These are phyloP conservation scores for Lasiosphaeria hispida DNA, from an alignment of 495 filamentous ascomycete genomes.

Conservation along the genomic window DNA sequence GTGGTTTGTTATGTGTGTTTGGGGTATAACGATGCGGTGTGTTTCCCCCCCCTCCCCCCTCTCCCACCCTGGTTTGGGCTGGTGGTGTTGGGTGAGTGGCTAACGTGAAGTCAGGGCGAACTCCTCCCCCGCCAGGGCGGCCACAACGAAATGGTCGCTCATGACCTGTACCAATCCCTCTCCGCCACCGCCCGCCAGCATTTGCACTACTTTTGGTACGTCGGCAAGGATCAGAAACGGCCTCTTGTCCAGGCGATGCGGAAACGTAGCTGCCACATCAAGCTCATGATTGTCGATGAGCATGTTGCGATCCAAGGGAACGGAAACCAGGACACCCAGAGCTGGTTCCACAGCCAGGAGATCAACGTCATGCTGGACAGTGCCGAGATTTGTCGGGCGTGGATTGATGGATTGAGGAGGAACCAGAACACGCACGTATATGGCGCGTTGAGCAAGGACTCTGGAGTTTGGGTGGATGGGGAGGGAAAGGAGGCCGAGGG, in stretches of 20 bases:
- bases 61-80: too few species aligned
- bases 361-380: slow-evolving; percentile 72
- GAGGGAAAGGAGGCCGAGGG: slow-evolving; percentile 55
- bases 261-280: slow-evolving; percentile 67
- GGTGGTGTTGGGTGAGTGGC: not conserved
- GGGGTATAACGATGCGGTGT: slow-evolving; percentile 70
- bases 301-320: slow-evolving; percentile 67
- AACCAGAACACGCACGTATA: slow-evolving; percentile 71
- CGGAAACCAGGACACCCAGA: slow-evolving; percentile 81
- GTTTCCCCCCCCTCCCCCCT: slow-evolving; percentile 11
- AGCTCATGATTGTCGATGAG: slow-evolving; percentile 71
- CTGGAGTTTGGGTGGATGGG: slow-evolving; percentile 61
- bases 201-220: slow-evolving; percentile 64
- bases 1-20: slow-evolving; percentile 70
- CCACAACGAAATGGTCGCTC: slow-evolving; percentile 67
- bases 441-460: slow-evolving; percentile 53
- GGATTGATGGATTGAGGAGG: slow-evolving; percentile 59
- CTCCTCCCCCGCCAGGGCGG: slow-evolving; percentile 72
- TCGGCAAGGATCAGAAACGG: slow-evolving; percentile 65
- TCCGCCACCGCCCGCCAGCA: slow-evolving; percentile 42
- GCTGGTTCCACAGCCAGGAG: slow-evolving; percentile 74
- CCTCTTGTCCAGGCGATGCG: slow-evolving; percentile 64
- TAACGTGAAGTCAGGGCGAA: slow-evolving; percentile 50
- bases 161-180: slow-evolving; percentile 55
- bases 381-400: slow-evolving; percentile 54